Conservation (phyloP, 371 early-diverging fungal species). For the Parasitella parasitica region DNA sequence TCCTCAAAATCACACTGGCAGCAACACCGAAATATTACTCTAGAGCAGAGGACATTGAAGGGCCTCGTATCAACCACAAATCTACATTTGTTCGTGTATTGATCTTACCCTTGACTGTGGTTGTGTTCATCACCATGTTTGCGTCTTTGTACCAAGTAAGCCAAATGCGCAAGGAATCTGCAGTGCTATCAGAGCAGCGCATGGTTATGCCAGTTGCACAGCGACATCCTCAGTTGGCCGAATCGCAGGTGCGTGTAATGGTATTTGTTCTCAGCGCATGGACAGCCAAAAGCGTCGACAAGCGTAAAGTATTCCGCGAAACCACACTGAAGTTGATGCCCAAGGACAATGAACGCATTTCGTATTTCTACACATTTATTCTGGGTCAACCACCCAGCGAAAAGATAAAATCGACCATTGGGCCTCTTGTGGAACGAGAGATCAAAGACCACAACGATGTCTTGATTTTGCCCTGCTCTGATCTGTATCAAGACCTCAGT, state of each 20-base stretch:
- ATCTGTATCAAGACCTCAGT: constrained; percentile 51
- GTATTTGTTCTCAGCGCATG: constrained; percentile 60
- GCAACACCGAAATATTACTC: constrained; percentile 28
- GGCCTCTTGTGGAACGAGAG: constrained; percentile 43
- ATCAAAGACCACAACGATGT: constrained; percentile 44
- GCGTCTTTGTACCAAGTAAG: constrained; percentile 39
- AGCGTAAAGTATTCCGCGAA: constrained; percentile 55
- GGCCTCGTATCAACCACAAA: constrained; percentile 31
- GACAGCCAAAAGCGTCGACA: constrained; percentile 52
- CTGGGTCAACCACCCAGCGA: constrained; percentile 51
- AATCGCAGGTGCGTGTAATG: constrained; percentile 40
- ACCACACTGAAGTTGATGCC: constrained; percentile 59
- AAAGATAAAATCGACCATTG: constrained; percentile 24
- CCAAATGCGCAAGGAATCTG: constrained; percentile 27
- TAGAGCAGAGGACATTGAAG: constrained; percentile 20
- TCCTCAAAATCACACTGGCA: constrained; percentile 36
- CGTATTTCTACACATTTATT: constrained; percentile 54
- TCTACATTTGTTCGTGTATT: constrained; percentile 44
- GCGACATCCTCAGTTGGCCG: constrained; percentile 29
- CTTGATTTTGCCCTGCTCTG: constrained; percentile 47
- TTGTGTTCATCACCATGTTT: constrained; percentile 49
- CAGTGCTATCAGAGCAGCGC: constrained; percentile 14
- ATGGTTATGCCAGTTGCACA: constrained; percentile 20
- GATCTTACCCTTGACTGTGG: constrained; percentile 39
- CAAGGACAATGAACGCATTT: constrained; percentile 39